phyloP scores from a whole-genome alignment of 352 stramenopile genomes.

The Globisporangium takayamanum region DNA sequence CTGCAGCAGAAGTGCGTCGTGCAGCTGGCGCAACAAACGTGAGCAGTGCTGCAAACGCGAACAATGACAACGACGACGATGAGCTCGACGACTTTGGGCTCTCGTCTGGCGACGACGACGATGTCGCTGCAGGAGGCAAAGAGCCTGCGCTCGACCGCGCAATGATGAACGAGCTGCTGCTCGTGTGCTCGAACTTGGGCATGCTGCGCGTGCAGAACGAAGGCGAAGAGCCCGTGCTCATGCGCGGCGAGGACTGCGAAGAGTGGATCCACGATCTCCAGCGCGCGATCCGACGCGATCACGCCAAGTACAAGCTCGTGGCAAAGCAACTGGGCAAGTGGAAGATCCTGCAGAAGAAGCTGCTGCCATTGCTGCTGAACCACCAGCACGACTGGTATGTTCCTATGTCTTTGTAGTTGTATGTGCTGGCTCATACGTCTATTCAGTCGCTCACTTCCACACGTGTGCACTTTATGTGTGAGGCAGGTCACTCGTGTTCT shows the following conservation, averaged over 20 bases:
- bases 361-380: conserved; percentile 78
- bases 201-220: conserved; percentile 63
- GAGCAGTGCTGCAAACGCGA: conserved; percentile 1
- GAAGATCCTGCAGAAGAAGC: conserved; percentile 86
- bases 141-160: conserved; percentile 40
- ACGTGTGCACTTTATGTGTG: neutral
- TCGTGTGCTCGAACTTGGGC: conserved; percentile 84
- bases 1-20: conserved; percentile 5
- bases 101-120: conserved; percentile 42
- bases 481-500: conserved; percentile 68
- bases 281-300: conserved; percentile 69
- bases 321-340: conserved; percentile 81
- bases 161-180: conserved; percentile 85
- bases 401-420: neutral
- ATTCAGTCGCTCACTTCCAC: neutral
- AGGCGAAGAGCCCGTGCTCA: conserved; percentile 53
- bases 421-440: neutral
- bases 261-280: conserved; percentile 86
- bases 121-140: conserved; percentile 18
- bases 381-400: conserved; percentile 76
- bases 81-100: conserved; percentile 54
- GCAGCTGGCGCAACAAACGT: conserved; percentile 12
- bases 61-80: conserved; percentile 5
- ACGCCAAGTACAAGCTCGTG: conserved; percentile 78
- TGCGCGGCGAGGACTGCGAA: conserved; percentile 79